Evolutionary conservation across 192 early-diverging fungal genomes (phyloP), one percentile per base, ranked within the genome.

Genomic region (Physocladia obscura): DNA sequence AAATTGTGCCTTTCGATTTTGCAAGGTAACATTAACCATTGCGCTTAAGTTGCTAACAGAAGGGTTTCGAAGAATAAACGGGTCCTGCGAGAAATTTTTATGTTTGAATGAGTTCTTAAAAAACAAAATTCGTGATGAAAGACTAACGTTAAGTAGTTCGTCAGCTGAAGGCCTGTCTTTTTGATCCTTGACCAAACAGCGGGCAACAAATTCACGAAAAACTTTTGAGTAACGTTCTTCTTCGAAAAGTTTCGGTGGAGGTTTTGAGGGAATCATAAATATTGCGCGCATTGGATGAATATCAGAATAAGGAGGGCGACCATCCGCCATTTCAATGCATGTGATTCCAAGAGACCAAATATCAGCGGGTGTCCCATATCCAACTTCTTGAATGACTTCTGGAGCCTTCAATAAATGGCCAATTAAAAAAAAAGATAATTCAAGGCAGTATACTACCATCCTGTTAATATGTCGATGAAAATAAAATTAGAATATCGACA

Each of bases 381-480:
- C 86, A 11, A 85, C 79, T 63, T 88, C 86, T 57, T 87, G 82
- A 63, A 88, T 87, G 74, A 88, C 85, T 78, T 88, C 86, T 13
- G 85, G 85, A n/a, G 82, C 81, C 81, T 80, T 21, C 22, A 15
- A 30, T 13, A 50, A 57, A 51, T 1, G 4, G 21, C 26, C 48
- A 21, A 32, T 65, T 31, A 32, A 8, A 51, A 6, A 31, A 2
- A 31, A 15, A 26, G 30, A 48, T 44, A n/a, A 44, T 13, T 44
- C n/a, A n/a, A n/a, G n/a, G n/a, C n/a, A n/a, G 19, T n/a, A 5
- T 26, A 21, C 34, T 52, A 65, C 62, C 62, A 65, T 65, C 62
- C 65, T 68, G 22, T 31, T 26, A 35, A 54, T 44, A 39, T 24
- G 11, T 15, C 36, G 21, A 24, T n/a, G n/a, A 44, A 44, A 44